Evolutionary conservation across 2,329 filamentous ascomycete genomes (phyloP).

Genomic region (Paracamarosporium sp.): DNA sequence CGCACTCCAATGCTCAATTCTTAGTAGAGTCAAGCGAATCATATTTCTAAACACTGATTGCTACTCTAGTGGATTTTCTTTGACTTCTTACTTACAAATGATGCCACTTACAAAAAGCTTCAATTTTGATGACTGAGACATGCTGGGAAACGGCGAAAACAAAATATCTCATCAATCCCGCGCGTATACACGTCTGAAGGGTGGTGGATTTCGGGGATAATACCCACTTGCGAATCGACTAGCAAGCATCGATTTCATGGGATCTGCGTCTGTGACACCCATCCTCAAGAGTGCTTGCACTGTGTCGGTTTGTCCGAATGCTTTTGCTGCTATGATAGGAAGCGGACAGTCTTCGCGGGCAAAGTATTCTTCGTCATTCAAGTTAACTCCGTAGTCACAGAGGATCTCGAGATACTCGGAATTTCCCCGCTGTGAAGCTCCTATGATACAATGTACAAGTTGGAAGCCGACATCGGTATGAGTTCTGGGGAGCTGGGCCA

Average conservation of each 20-base stretch:
- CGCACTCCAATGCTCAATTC: too few relatives aligned
- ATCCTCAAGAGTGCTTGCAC: background rate
- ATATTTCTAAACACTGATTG: too few relatives aligned
- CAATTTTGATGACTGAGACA: too few relatives aligned
- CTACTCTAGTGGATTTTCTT: too few relatives aligned
- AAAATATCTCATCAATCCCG: too few relatives aligned
- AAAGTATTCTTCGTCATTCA: slow-evolving; percentile 4
- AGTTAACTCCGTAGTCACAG: background rate
- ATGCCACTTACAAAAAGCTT: too few relatives aligned
- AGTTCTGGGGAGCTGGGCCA: background rate
- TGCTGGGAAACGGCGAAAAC: too few relatives aligned
- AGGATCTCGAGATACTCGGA: slow-evolving; percentile 4
- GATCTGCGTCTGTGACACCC: slow-evolving; percentile 1
- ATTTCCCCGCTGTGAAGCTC: slow-evolving; percentile 1
- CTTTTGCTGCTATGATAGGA: slow-evolving; percentile 5
- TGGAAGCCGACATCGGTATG: background rate
- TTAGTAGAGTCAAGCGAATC: too few relatives aligned
- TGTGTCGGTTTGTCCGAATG: background rate
- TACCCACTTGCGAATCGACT: slow-evolving; percentile 1
- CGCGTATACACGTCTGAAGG: too few relatives aligned
- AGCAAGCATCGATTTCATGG: slow-evolving; percentile 2
- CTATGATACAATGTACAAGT: slow-evolving; percentile 1
- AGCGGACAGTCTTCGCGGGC: background rate
- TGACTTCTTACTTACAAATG: too few relatives aligned
- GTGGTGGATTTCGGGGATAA: too few relatives aligned